phyloP scores from a whole-genome alignment of 1,284 basidiomycete genomes.

The Fistulinella cinereoalba region DNA sequence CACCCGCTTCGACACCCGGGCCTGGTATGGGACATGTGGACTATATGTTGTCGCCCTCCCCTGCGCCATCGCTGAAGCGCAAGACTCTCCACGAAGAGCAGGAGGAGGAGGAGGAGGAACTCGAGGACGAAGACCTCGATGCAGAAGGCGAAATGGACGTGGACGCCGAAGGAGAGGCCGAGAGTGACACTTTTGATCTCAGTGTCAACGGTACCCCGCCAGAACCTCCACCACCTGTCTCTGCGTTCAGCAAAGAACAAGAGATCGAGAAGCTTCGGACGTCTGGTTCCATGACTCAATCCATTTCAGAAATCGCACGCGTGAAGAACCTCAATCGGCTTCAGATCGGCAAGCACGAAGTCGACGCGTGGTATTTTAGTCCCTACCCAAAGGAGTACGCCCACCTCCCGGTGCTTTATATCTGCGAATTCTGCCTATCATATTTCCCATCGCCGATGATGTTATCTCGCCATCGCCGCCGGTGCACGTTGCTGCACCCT shows the following conservation, averaged over 20 bases:
- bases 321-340: constrained; percentile 98
- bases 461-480: constrained; percentile 85
- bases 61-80: constrained; percentile 59
- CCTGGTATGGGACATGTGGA: constrained; percentile 40
- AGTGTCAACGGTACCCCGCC: constrained; percentile 41
- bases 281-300: constrained; percentile 98
- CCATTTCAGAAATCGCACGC: constrained; percentile 93
- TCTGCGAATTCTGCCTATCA: constrained; percentile 97
- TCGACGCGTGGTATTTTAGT: constrained; percentile 99
- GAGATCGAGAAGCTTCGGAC: constrained; percentile 99
- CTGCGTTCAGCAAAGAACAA: constrained; percentile 88
- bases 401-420: constrained; percentile 90
- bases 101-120: constrained; percentile 58
- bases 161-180: constrained; percentile 46
- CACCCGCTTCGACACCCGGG: constrained; percentile 48
- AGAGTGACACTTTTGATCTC: constrained; percentile 58
- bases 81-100: constrained; percentile 58
- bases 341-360: constrained; percentile 94
- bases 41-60: constrained; percentile 59
- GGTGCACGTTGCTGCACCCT: constrained; percentile 92
- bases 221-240: constrained; percentile 45
- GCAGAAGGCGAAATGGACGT: constrained; percentile 51
- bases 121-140: constrained; percentile 55
- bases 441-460: constrained; percentile 88
- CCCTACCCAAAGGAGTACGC: constrained; percentile 99